These are phyloP conservation scores for Triglochin maritima DNA, from an alignment of 106 monocot genomes.

Conservation along the genomic window DNA sequence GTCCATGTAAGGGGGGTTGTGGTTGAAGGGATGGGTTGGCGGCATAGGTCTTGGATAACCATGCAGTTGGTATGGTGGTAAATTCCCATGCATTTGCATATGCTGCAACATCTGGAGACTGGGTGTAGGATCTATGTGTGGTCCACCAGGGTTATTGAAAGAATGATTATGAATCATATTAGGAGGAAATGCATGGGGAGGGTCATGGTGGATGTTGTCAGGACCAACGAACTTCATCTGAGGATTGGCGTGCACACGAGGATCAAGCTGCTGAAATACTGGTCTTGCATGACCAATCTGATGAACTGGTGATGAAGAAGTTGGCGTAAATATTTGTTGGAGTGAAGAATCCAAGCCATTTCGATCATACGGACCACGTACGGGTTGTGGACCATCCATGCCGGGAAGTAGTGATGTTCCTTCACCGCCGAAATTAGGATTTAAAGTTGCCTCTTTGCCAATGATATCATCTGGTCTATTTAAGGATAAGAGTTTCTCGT, in stretches of 20 bases:
- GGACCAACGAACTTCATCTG: constrained; percentile 35
- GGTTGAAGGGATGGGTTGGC: constrained; percentile 28
- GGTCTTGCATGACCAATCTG: constrained; percentile 27
- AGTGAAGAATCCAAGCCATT: constrained; percentile 21
- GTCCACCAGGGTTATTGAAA: constrained; percentile 20
- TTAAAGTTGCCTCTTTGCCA: constrained; percentile 24
- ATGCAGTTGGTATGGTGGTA: constrained; percentile 32
- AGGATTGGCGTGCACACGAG: constrained; percentile 27
- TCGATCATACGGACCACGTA: constrained; percentile 15
- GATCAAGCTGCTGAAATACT: constrained; percentile 20
- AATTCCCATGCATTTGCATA: constrained; percentile 32
- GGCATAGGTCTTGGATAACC: constrained; percentile 27
- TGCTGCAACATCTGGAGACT: constrained; percentile 44
- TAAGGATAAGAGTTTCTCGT: constrained; percentile 17
- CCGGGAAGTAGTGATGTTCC: constrained; percentile 5
- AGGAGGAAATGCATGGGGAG: constrained; percentile 17
- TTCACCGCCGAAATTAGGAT: constrained; percentile 18
- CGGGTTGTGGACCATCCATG: constrained; percentile 11
- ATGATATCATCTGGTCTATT: constrained; percentile 19
- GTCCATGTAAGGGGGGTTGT: constrained; percentile 25
- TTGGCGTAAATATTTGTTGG: constrained; percentile 23
- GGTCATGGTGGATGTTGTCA: constrained; percentile 32
- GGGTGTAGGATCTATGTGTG: constrained; percentile 26
- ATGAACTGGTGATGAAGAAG: constrained; percentile 24
- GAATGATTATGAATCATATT: constrained; percentile 32